Evolutionary conservation across 2,329 filamentous ascomycete species (phyloP), one percentile per base, ranked within the genome.

Genomic region (Bipolaris oryzae): DNA sequence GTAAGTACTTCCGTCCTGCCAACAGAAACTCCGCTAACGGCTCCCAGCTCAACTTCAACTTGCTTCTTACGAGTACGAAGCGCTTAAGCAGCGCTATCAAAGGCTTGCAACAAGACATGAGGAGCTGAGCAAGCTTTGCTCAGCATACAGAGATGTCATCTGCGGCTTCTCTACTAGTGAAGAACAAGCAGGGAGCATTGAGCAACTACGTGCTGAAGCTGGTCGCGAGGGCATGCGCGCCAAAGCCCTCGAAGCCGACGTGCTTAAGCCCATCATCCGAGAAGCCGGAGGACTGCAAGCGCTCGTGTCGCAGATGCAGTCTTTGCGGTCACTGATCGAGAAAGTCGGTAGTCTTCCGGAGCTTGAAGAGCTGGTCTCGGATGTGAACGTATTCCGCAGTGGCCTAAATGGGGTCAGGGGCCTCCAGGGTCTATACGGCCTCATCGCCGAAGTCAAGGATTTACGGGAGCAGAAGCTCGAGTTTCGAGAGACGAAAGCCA

Each of bases 211-310:
- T 18, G 51, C 52, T 4, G 62, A 65, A 33, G 60, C 60, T 42
- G 62, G 58, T 20, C 42, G 34, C 47, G 55, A 60, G 31, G 60
- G 62, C 35, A 34, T 67, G 28, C 58, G 58, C 33, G 57, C 58
- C 23, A 65, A 62, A 47, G 64, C 64, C 5, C 58, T 62, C 13
- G 57, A 65, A 53, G 55, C 55, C 16, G 57, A 65, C 34, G 25
- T 54, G 6, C 45, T 67, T 41, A 59, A 57, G 23, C 57, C 64
- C 10, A 42, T 61, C 18, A 45, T 66, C 13, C 52, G 48, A 28
- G 60, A 64, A 25, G 58, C 60, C 35, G 64, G 64, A 10, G 62
- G 63, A 15, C 21, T 61, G 9, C 57, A 61, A 21, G 57, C 56
- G 43, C 39, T 64, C 9, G 33, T 58, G 5, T 58, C 58, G 3